Base-by-base conservation (phyloP, 2,329 filamentous ascomycete genomes). In the Camptophora hylomeconis region DNA sequence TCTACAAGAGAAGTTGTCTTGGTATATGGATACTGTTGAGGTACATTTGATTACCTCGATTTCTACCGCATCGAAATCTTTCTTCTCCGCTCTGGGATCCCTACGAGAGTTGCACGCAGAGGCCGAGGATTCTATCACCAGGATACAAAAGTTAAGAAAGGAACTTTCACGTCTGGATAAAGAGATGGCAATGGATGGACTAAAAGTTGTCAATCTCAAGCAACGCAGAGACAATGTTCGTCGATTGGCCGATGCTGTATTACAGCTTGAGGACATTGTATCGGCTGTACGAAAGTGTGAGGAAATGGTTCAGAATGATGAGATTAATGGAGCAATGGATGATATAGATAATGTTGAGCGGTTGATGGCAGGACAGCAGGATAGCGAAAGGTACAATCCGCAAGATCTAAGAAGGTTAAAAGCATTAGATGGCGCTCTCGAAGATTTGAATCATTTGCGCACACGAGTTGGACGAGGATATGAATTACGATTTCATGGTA, bases 11-110 rank as follows among this genome's bases (percentile, higher is more conserved):
- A 98, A 98, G 55, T 63, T 98, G 8, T 95, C 89, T 0, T 98
- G 89, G 89, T 98, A 98, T 53, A 93, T 98, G 84, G 89, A 98
- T 51, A 98, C 89, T 0, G 84, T 98, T 13, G 89, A 98, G 51
- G 83, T 98, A 31, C 89, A 98, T 51, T 63, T 98, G 5, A 94
- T 98, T 44, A 83, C 82, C 17, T 93, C 86, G 0, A 98, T 98
- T 38, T 95, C 87, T 2, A 84, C 81, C 0, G 89, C 89, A 1
- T 95, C 89, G 0, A 84, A 83, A 1, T 93, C 87, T 0, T 98
- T 98, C 54, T 98, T 98, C 47, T 86, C 84, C 0, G 89, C 89
- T 0, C 62, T 98, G 1, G 87, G 89, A 1, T 92, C 86, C 1
- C 61, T 98, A 18, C 79, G 83, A 41, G 83, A 94, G 49, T 62